Evolutionary conservation across 805 yeast species (phyloP), one percentile per base, ranked within the genome.

Genomic region (Diddensiella caesifluorescens): DNA sequence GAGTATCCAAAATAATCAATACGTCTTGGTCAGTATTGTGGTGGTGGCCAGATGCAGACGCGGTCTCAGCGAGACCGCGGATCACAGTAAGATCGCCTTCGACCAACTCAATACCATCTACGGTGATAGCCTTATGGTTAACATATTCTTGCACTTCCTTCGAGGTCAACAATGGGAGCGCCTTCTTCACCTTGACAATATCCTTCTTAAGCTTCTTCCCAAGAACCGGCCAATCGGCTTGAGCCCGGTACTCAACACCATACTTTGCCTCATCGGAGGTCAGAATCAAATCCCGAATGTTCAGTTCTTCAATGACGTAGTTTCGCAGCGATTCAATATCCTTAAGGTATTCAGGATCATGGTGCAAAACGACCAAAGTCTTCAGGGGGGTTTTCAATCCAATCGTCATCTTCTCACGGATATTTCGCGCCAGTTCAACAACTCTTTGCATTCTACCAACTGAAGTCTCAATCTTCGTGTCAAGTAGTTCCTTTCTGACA

Each of bases 141-240:
- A 88, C 71, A 60, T 80, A 92, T 23, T 67, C 61, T 65, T 84
- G 85, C 38, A 92, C 96, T 45, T 87, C 89, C 12, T 72, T 83
- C 7, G 97, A 83, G 16, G 90, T 68, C 39, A 92, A 75, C 6
- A 59, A 60, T 50, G 97, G 97, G 54, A 92, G 74, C 13, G 94
- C 97, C 59, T 81, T 95, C 74, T 90, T 94, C 47, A 92, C 98
- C 64, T 78, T 81, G 69, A 84, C 87, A 48, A 85, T 94, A 56
- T 89, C 97, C 62, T 81, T 80, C 79, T 88, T 90, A 66, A 92
- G 77, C 68, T 92, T 92, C 75, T 90, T 92, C 69, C 99, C 99
- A 54, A 92, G 75, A 16, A 88, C 86, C 45, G 97, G 95, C 98
- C 99, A 92, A 70, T 92, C 99, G 37, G 98, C 98, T 64, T 85